Evolutionary conservation across 2,329 filamentous ascomycete species (phyloP).

Genomic region (Pseudocercospora fuligena): DNA sequence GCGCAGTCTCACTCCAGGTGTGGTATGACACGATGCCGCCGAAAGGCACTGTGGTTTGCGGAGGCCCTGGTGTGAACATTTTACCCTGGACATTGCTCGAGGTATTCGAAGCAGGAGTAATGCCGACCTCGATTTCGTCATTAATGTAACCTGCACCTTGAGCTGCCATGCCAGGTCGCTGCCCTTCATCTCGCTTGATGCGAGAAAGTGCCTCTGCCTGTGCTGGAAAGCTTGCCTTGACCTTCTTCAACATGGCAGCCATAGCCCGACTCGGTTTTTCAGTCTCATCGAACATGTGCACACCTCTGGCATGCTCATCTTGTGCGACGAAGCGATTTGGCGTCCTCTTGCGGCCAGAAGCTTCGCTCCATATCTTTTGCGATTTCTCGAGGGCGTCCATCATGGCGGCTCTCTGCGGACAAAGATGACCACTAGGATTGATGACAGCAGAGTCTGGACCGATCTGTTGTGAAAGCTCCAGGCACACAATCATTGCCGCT

Average conservation of each 20-base stretch:
- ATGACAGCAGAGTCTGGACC: slow-evolving; percentile 20
- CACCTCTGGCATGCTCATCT: slow-evolving; percentile 20
- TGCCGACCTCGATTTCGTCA: slow-evolving; percentile 14
- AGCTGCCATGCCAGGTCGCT: neutral
- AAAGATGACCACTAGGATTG: slow-evolving; percentile 24
- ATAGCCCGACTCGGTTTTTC: slow-evolving; percentile 40
- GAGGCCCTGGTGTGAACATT: slow-evolving; percentile 6
- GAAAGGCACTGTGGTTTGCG: slow-evolving; percentile 13
- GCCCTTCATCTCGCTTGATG: neutral
- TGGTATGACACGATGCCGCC: slow-evolving; percentile 25
- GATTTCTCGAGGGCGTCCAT: slow-evolving; percentile 41
- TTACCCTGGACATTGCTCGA: neutral
- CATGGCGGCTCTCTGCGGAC: slow-evolving; percentile 35
- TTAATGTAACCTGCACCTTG: neutral
- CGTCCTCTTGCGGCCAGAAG: slow-evolving; percentile 19
- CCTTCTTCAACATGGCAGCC: slow-evolving; percentile 40
- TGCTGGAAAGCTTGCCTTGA: slow-evolving; percentile 32
- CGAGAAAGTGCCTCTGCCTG: slow-evolving; percentile 22
- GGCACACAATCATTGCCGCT: slow-evolving; percentile 55
- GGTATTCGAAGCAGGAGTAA: neutral
- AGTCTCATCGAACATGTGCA: slow-evolving; percentile 37
- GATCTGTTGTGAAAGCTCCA: slow-evolving; percentile 46
- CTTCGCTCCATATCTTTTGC: slow-evolving; percentile 39
- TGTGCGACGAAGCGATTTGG: slow-evolving; percentile 17
- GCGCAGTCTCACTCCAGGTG: slow-evolving; percentile 24